A percentile compares a stretch with the other conserved stretches of the same genome.
These are phyloP conservation scores for Vishniacozyma victoriae DNA, from an alignment of 768 basidiomycete species.

Conservation along the genomic window DNA sequence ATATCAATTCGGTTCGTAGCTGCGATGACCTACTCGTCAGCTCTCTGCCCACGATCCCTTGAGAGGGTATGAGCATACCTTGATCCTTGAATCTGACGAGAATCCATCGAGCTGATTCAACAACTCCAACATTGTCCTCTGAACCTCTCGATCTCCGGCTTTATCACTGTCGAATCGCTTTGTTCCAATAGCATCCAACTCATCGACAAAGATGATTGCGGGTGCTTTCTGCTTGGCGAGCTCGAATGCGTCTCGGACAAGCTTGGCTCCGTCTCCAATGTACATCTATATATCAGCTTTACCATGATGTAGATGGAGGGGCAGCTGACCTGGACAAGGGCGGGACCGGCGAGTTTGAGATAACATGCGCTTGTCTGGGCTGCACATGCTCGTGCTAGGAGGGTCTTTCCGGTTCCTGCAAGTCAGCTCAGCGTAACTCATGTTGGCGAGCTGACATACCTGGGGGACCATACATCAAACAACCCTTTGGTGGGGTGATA, in stretches of 20 bases:
- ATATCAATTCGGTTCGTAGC: conserved; percentile 99
- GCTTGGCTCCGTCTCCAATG: conserved; percentile 97
- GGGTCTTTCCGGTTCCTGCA: conserved; percentile 86
- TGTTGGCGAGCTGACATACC: conserved; percentile 52
- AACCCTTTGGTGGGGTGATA: conserved; percentile 95
- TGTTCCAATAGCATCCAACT: conserved; percentile 96
- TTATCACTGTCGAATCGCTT: conserved; percentile 99
- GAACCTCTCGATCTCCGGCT: conserved; percentile 98
- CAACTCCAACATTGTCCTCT: conserved; percentile 98
- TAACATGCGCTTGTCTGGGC: conserved; percentile 98
- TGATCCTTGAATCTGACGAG: conserved; percentile 93
- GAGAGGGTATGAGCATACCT: conserved; percentile 54
- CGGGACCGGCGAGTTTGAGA: conserved; percentile 93
- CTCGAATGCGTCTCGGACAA: conserved; percentile 96
- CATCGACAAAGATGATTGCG: conserved; percentile 98
- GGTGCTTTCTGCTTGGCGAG: conserved; percentile 97
- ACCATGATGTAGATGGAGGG: neutral
- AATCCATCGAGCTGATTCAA: conserved; percentile 98
- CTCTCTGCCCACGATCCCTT: neutral
- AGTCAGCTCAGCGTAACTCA: neutral
- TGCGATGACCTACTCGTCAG: conserved; percentile 76
- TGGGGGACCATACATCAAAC: conserved; percentile 97
- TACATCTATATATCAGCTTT: conserved; percentile 62
- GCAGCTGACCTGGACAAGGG: conserved; percentile 69
- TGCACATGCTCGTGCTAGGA: conserved; percentile 94